These are phyloP conservation scores for Curvularia eragrostidis DNA, from an alignment of 2,329 filamentous ascomycete genomes.

Conservation along the genomic window DNA sequence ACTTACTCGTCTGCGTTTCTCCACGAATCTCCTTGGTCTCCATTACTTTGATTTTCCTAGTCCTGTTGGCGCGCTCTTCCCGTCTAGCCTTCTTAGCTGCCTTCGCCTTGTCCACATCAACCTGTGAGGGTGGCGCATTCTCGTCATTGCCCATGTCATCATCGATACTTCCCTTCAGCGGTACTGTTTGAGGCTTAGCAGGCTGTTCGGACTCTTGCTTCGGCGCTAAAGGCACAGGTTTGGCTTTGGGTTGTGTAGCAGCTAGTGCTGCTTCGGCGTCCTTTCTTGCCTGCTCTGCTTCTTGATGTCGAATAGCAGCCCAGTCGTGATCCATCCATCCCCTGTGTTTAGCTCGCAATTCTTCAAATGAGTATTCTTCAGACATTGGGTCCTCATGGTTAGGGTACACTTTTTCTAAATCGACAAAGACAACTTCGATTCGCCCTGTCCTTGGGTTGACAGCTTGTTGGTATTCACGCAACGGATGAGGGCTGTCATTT, in stretches of 20 bases:
- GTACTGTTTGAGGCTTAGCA: slow-evolving; percentile 36
- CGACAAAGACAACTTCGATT: slow-evolving; percentile 85
- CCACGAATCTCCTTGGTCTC: slow-evolving; percentile 71
- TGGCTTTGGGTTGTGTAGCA: slow-evolving; percentile 21
- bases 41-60: slow-evolving; percentile 72
- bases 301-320: slow-evolving; percentile 47
- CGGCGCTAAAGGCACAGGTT: slow-evolving; percentile 24
- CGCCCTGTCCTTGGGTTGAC: slow-evolving; percentile 83
- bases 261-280: slow-evolving; percentile 25
- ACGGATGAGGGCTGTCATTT: slow-evolving; percentile 63
- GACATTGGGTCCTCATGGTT: slow-evolving; percentile 69
- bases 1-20: slow-evolving; percentile 89
- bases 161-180: slow-evolving; percentile 45
- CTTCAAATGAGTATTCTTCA: slow-evolving; percentile 88
- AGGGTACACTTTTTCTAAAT: slow-evolving; percentile 85
- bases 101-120: slow-evolving; percentile 66
- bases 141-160: slow-evolving; percentile 53
- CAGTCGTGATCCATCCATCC: slow-evolving; percentile 69
- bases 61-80: slow-evolving; percentile 59
- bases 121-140: slow-evolving; percentile 54
- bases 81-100: slow-evolving; percentile 54
- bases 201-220: slow-evolving; percentile 26
- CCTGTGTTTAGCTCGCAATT: slow-evolving; percentile 78
- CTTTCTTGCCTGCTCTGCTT: slow-evolving; percentile 38
- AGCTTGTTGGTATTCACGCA: slow-evolving; percentile 78